Evolutionary conservation across 257 asterid species (phyloP).

Genomic region (Przewalskia tangutica): DNA sequence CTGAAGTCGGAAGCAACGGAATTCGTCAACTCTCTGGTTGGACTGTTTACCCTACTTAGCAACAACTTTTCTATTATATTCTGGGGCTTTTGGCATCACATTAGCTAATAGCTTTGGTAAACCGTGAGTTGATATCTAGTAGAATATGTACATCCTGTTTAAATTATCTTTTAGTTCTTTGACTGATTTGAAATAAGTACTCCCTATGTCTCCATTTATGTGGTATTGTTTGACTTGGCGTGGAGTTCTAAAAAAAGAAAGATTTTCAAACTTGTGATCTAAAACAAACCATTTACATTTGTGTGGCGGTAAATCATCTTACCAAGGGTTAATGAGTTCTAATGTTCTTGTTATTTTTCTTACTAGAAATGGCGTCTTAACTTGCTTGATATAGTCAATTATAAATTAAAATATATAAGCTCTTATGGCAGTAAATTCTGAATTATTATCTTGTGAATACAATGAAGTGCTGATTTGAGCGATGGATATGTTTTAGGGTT

Average conservation of each 20-base stretch:
- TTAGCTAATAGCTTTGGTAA: background rate
- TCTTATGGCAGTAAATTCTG: background rate
- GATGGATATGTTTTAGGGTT: conserved; percentile 17
- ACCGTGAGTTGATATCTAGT: background rate
- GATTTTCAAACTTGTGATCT: background rate
- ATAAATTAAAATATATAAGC: background rate
- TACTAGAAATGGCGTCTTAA: background rate
- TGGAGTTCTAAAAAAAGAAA: background rate
- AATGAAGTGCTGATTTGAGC: background rate
- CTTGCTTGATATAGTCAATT: background rate
- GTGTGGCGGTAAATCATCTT: background rate
- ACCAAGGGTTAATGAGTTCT: background rate
- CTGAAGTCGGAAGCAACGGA: conserved; percentile 7
- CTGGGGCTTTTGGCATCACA: background rate
- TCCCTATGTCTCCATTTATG: background rate
- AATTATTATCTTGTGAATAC: background rate
- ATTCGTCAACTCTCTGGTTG: conserved; percentile 6
- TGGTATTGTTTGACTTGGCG: background rate
- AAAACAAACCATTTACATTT: background rate
- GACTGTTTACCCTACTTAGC: background rate
- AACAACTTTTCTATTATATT: background rate
- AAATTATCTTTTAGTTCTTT: background rate
- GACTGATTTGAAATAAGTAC: background rate
- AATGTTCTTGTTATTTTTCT: background rate
- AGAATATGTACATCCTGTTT: background rate